Evolutionary conservation across 306 rosid species (phyloP).

Genomic region (Pyrus betulifolia): DNA sequence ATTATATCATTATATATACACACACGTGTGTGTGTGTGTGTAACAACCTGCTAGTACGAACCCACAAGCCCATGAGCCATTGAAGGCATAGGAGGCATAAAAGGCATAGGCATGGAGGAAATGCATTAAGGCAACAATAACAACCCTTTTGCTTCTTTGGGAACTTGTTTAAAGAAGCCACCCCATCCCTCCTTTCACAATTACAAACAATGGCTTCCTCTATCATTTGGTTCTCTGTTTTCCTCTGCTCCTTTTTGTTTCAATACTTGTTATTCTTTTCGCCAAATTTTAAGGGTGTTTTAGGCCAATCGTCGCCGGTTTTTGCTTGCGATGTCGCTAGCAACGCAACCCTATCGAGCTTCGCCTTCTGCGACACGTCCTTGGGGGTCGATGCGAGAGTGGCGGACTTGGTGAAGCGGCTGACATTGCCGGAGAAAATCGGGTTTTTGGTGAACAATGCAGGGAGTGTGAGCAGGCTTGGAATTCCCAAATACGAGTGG

Average conservation of each 20-base stretch:
- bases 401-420: conserved; percentile 59
- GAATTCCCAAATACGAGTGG: conserved; percentile 85
- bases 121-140: background rate
- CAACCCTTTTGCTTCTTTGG: conserved; percentile 5
- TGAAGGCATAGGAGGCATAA: background rate
- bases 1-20: background rate
- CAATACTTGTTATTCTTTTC: background rate
- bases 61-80: background rate
- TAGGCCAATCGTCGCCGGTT: background rate
- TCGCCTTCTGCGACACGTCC: conserved; percentile 61
- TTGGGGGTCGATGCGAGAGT: conserved; percentile 44
- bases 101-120: background rate
- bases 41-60: background rate
- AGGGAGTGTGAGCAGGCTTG: conserved; percentile 56
- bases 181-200: background rate
- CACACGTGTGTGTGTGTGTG: background rate
- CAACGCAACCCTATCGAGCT: conserved; percentile 29
- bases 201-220: conserved; percentile 29
- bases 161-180: background rate
- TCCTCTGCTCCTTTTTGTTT: conserved; percentile 24
- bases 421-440: conserved; percentile 75
- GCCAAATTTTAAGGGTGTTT: background rate
- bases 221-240: conserved; percentile 32
- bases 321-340: conserved; percentile 55
- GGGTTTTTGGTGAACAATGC: conserved; percentile 57